Evolutionary conservation across 1,284 basidiomycete species (phyloP).

Genomic region (Trametes versicolor): DNA sequence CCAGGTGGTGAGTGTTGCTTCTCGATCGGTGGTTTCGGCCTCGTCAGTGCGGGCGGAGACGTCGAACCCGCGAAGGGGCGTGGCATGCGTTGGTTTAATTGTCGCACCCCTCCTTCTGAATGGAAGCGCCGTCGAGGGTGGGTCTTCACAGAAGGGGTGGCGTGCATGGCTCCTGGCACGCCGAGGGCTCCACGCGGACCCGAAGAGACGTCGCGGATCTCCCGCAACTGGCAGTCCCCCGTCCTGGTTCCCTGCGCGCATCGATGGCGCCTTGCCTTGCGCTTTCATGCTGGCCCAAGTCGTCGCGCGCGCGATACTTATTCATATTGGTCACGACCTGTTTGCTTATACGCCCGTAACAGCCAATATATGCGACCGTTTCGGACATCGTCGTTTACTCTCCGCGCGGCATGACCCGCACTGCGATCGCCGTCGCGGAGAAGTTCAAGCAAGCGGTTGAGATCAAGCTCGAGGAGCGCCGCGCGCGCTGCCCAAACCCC

Average conservation of each 20-base stretch:
- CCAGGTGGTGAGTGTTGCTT: slow-evolving; percentile 70
- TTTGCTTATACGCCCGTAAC: slow-evolving; percentile 35
- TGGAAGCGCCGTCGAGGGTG: slow-evolving; percentile 19
- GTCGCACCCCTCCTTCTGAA: slow-evolving; percentile 15
- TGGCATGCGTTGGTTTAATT: slow-evolving; percentile 19
- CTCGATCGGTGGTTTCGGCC: slow-evolving; percentile 26
- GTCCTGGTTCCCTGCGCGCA: slow-evolving; percentile 5
- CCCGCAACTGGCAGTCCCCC: slow-evolving; percentile 15
- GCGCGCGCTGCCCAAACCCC: slow-evolving; percentile 36
- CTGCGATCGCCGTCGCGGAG: slow-evolving; percentile 65
- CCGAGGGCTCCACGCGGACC: slow-evolving; percentile 17
- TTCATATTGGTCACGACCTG: background rate
- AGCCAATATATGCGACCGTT: slow-evolving; percentile 86
- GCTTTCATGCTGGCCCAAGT: background rate
- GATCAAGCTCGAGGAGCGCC: slow-evolving; percentile 61
- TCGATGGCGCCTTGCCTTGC: slow-evolving; percentile 16
- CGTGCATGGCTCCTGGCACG: slow-evolving; percentile 19
- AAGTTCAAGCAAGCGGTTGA: slow-evolving; percentile 68
- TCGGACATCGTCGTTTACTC: slow-evolving; percentile 92
- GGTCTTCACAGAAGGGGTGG: slow-evolving; percentile 29
- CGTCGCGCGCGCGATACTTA: background rate
- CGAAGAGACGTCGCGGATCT: slow-evolving; percentile 31
- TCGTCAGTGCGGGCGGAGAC: slow-evolving; percentile 13
- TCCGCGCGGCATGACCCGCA: slow-evolving; percentile 62
- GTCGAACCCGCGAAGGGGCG: slow-evolving; percentile 9